These are phyloP conservation scores for Penicillium sp. DNA, from an alignment of 2,329 filamentous ascomycete species.

Conservation along the genomic window DNA sequence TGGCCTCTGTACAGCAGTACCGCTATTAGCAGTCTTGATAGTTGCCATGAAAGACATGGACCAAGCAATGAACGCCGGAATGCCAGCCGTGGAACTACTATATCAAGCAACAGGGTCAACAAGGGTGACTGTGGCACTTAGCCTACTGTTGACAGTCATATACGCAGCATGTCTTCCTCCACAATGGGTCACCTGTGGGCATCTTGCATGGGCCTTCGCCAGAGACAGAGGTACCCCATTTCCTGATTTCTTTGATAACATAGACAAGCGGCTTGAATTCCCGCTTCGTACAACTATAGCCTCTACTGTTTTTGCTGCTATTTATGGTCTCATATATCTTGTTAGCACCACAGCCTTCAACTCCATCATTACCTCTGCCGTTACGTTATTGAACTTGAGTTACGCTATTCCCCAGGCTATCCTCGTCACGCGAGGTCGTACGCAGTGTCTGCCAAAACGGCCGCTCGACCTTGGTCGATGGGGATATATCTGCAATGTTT, in stretches of 20 bases:
- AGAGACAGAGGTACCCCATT: conserved; percentile 30
- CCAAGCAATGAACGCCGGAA: background rate
- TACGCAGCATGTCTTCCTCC: conserved; percentile 27
- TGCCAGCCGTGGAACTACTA: conserved; percentile 19
- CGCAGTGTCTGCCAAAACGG: background rate
- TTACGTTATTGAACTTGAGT: conserved; percentile 32
- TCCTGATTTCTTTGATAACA: background rate
- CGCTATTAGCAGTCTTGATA: background rate
- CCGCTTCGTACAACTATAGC: background rate
- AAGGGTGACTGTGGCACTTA: conserved; percentile 17
- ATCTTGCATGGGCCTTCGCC: conserved; percentile 37
- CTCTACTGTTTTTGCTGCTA: conserved; percentile 25
- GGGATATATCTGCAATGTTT: background rate
- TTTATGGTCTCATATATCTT: conserved; percentile 38
- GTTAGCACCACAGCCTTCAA: conserved; percentile 35
- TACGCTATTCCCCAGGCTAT: conserved; percentile 33
- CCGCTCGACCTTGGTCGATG: background rate
- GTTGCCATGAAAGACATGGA: conserved; percentile 1
- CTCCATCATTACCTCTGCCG: conserved; percentile 34
- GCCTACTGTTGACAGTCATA: conserved; percentile 15
- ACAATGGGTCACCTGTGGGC: conserved; percentile 35
- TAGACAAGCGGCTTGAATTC: background rate
- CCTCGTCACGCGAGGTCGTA: background rate
- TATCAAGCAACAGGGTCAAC: conserved; percentile 29
- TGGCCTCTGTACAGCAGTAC: background rate